Evolutionary conservation across 2,329 filamentous ascomycete genomes (phyloP), one percentile per base, ranked within the genome.

Genomic region (Colletotrichum sp.): DNA sequence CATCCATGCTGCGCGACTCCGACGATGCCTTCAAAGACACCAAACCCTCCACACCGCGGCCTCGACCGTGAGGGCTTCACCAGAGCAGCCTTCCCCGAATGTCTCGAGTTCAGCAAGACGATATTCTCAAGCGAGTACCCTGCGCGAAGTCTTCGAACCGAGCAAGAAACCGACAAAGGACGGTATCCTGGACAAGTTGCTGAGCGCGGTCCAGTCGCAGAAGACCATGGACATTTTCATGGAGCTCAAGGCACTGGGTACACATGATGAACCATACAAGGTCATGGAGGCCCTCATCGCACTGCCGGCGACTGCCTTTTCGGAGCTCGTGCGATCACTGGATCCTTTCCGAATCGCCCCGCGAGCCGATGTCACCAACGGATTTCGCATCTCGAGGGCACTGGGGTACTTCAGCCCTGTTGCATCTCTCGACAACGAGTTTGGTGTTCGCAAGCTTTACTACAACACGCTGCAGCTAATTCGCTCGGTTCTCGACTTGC

Each of bases 251-350:
- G 34, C 70, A 29, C 85, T 85, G 82, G 80, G 80, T 34, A 49
- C 16, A 7, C 61, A 77, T 15, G 27, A 71, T 39, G 69, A 30
- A 34, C 44, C 32, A 12, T 57, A 69, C 4, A 63, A 76, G 39
- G 66, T 65, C 16, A 68, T 57, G 12, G 69, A 71, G 7, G 66
- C 72, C 16, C 27, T 78, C 9, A 16, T 29, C 8, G 27, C 77
- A 1, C 80, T 95, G 27, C 88, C 93, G 1, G 82, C 87, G 3
- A 85, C 88, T 2, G 89, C 89, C 1, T 92, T 95, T 80, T 91
- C 92, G 2, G 92, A 94, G 77, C 89, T 94, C 12, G 82, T 96
- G 34, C 88, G 89, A 39, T 87, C 88, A 7, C 83, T 96, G 11
- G 92, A 94, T 73, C 93, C 94, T 0, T 80, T 90, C 6, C 80